phyloP scores from a whole-genome alignment of 306 rosid genomes.

The Clitoria ternatea region DNA sequence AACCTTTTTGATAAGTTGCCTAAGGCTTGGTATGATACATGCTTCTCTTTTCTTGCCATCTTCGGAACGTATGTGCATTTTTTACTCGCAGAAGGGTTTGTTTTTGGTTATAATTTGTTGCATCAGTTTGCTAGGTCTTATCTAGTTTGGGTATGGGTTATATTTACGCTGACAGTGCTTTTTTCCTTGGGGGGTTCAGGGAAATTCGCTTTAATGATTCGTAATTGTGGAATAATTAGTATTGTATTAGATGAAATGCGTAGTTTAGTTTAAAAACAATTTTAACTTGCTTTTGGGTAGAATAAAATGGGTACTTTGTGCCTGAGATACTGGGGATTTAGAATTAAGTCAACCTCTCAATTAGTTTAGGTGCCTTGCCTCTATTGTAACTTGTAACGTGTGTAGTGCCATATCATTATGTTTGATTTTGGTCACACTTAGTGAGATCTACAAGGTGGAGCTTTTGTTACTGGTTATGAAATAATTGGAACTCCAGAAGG shows the following conservation, averaged over 20 bases:
- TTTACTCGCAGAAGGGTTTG: not conserved
- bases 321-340: not conserved
- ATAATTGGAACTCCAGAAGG: not conserved
- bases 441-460: not conserved
- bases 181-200: not conserved
- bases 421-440: conserved; percentile 7
- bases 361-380: not conserved
- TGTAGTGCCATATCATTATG: conserved; percentile 6
- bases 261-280: not conserved
- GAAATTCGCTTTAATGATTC: not conserved
- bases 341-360: not conserved
- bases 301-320: not conserved
- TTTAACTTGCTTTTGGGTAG: not conserved
- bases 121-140: not conserved
- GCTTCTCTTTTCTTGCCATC: not conserved
- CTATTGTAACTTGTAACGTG: not conserved
- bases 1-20: conserved; percentile 56
- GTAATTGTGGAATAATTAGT: not conserved
- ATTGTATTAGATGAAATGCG: not conserved
- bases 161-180: not conserved
- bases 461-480: not conserved
- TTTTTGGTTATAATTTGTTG: not conserved
- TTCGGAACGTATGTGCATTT: not conserved
- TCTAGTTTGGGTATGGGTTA: not conserved
- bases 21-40: conserved; percentile 68